Base-by-base conservation (phyloP, 495 filamentous ascomycete genomes). In the Xylaria cubensis region DNA sequence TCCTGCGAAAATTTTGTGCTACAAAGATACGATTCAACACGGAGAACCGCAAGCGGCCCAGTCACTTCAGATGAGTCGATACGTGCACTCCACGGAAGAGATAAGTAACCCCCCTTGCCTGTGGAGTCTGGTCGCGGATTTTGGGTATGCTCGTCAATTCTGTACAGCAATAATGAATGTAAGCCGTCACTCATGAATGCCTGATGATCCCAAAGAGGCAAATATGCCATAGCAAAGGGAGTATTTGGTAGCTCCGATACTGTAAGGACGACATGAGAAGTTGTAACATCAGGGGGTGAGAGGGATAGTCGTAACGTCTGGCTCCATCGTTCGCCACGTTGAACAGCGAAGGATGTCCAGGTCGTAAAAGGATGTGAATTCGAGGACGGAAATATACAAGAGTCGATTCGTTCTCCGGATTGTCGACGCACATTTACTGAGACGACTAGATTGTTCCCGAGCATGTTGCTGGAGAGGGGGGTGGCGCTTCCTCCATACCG, bases 1-100 rank as follows among this genome's bases (percentile, higher is more conserved):
- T 99, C 95, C 74, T 99, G 96, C 0, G 94, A 97, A 79, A 97
- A 97, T 73, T 90, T 88, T 0, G 97, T 99, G 81, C 96, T 98
- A 85, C 95, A 97, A 17, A 99, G 88, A 77, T 95, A 95, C 1
- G 94, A 98, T 69, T 94, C 89, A 2, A 97, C 82, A 51, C 88
- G 90, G 46, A 99, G 79, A 53, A 89, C 90, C 19, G 95, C 92
- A 53, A 89, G 81, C 13, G 93, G 92, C 0, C 92, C 93, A 5
- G 91, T 93, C 10, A 94, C 87, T 72, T 96, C 92, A 76, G 91
- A 92, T 51, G 86, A 86, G 62, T 89, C 87, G 72, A 86, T 88
- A 71, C 86, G 86, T 44, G 90, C 84, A 74, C 87, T 91, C 90
- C 94, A 98, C 0, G 94, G 92, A 13, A 97, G 87, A 56, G 84